Conservation (phyloP, 2,329 filamentous ascomycete genomes). For the Sarocladium oryzae region DNA sequence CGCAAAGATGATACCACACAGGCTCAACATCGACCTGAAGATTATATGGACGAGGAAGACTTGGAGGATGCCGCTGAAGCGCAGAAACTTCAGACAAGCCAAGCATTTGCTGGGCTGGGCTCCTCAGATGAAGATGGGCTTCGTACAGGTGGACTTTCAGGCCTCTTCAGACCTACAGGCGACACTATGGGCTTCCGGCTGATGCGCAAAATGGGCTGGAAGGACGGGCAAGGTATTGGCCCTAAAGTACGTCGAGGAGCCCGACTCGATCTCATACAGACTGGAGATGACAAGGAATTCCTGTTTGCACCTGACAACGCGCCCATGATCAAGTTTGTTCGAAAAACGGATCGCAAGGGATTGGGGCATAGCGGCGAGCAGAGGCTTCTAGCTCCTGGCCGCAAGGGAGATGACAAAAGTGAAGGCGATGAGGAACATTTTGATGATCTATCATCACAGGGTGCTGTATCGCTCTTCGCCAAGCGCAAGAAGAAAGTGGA, state of each 20-base stretch:
- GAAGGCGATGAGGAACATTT: conserved; percentile 39
- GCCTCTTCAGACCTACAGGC: conserved; percentile 64
- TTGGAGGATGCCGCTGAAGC: conserved; percentile 78
- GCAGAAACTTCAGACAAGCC: conserved; percentile 64
- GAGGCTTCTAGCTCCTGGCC: conserved; percentile 36
- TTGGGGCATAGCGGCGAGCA: conserved; percentile 59
- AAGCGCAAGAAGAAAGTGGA: conserved; percentile 43
- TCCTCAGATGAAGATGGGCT: conserved; percentile 36
- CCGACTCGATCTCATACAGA: conserved; percentile 47
- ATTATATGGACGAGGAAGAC: conserved; percentile 99
- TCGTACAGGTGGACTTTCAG: conserved; percentile 53
- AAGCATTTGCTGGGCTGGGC: conserved; percentile 71
- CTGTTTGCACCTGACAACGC: conserved; percentile 83
- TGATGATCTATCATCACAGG: conserved; percentile 15
- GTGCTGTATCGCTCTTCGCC: conserved; percentile 16
- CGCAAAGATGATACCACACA: conserved; percentile 52
- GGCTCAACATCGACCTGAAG: conserved; percentile 63
- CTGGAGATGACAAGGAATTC: conserved; percentile 41
- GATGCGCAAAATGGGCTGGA: conserved; percentile 91
- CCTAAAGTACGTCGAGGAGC: conserved; percentile 75
- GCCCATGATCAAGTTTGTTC: conserved; percentile 57
- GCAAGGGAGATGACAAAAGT: conserved; percentile 13
- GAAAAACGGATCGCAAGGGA: conserved; percentile 64
- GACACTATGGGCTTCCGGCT: conserved; percentile 85
- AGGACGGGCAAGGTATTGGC: conserved; percentile 85